These are phyloP conservation scores for Penicillium ucsense DNA, from an alignment of 495 filamentous ascomycete genomes.

Conservation along the genomic window DNA sequence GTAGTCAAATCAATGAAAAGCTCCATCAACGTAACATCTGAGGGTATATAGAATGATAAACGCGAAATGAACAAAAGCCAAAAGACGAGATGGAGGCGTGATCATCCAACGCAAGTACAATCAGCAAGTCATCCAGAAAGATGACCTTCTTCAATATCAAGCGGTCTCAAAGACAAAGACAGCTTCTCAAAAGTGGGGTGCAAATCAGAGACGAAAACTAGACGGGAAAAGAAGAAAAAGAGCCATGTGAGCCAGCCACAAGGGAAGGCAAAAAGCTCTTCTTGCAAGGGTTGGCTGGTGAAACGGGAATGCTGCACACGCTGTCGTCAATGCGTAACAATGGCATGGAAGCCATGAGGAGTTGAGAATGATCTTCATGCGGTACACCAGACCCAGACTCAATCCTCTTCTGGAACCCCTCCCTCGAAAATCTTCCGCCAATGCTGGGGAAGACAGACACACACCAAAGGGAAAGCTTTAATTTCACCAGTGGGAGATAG, in stretches of 20 bases:
- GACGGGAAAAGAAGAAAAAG: too few relatives aligned
- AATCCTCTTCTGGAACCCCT: conserved; percentile 23
- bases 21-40: conserved; percentile 18
- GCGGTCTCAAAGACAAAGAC: too few relatives aligned
- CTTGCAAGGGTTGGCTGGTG: conserved; percentile 13
- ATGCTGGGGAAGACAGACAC: conserved; percentile 92
- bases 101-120: conserved; percentile 7
- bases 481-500: conserved; percentile 72
- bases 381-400: conserved; percentile 16
- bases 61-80: conserved; percentile 13
- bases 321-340: conserved; percentile 35
- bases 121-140: not conserved
- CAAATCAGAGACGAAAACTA: too few relatives aligned
- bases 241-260: too few relatives aligned
- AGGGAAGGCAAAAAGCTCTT: not conserved
- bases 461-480: conserved; percentile 97
- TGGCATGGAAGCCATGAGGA: conserved; percentile 18
- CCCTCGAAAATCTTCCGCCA: conserved; percentile 97
- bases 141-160: too few relatives aligned
- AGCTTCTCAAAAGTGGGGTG: too few relatives aligned
- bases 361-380: conserved; percentile 1
- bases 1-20: conserved; percentile 13
- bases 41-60: conserved; percentile 26
- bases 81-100: conserved; percentile 11
- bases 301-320: conserved; percentile 22